Percentiles rank a stretch among this genome's conserved stretches.
Conservation (phyloP, 2,329 filamentous ascomycete genomes). For the Chaetomiaceae sp. region DNA sequence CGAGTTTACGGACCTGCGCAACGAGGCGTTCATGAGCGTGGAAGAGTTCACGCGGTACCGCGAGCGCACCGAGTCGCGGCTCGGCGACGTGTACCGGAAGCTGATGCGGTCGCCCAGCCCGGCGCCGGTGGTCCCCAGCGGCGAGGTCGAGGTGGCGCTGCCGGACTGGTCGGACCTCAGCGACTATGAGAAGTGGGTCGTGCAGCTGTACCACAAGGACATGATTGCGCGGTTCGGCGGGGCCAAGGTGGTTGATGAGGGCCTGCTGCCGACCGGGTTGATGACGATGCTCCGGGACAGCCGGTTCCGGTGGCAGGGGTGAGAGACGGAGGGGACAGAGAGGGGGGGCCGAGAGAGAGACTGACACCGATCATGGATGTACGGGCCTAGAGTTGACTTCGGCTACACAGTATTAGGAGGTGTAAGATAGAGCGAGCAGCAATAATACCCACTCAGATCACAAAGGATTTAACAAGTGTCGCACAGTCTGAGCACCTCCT, state of each 20-base stretch:
- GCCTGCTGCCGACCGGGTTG: slow-evolving; percentile 44
- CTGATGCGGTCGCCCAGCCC: slow-evolving; percentile 34
- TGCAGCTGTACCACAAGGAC: slow-evolving; percentile 41
- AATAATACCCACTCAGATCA: too few species aligned
- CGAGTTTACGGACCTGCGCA: slow-evolving; percentile 30
- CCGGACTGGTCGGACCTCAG: slow-evolving; percentile 32
- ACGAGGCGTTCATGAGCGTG: slow-evolving; percentile 40
- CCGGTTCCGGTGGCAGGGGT: slow-evolving; percentile 39
- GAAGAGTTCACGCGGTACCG: slow-evolving; percentile 41
- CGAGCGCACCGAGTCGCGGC: slow-evolving; percentile 33
- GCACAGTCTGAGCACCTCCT: too few species aligned
- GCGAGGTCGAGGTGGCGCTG: slow-evolving; percentile 26
- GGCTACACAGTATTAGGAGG: too few species aligned
- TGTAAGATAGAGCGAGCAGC: too few species aligned
- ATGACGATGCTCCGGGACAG: slow-evolving; percentile 41
- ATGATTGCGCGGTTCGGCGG: slow-evolving; percentile 42
- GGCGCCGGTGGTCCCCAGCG: slow-evolving; percentile 31
- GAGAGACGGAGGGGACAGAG: too few species aligned
- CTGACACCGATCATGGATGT: too few species aligned
- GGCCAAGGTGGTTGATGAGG: slow-evolving; percentile 40
- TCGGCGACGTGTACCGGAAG: slow-evolving; percentile 33
- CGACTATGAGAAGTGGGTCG: slow-evolving; percentile 46
- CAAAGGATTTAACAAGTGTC: too few species aligned
- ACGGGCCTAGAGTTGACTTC: too few species aligned
- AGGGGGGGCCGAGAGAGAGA: too few species aligned